Conservation (phyloP, 768 basidiomycete species). For the Phlebiopsis gigantea region DNA sequence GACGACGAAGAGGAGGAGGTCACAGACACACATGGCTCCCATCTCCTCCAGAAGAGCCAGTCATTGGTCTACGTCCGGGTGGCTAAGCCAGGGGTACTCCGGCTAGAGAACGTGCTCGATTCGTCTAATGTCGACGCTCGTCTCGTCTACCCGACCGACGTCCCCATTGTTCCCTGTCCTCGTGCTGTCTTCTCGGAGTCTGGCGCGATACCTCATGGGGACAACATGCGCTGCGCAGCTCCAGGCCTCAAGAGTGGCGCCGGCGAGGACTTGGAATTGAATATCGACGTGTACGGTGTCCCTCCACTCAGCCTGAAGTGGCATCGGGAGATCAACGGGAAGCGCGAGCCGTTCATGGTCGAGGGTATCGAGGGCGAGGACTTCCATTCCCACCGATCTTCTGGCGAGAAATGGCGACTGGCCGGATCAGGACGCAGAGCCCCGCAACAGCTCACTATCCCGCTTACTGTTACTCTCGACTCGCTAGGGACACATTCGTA, state of each 20-base stretch:
- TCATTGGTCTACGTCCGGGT: conserved; percentile 68
- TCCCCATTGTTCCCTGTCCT: conserved; percentile 81
- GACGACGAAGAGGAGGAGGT: conserved; percentile 48
- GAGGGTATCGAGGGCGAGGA: conserved; percentile 75
- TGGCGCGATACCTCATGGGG: conserved; percentile 31
- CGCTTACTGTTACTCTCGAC: conserved; percentile 59
- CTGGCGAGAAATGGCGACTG: conserved; percentile 19
- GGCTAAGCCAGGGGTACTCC: conserved; percentile 66
- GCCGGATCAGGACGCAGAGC: conserved; percentile 21
- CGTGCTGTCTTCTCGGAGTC: conserved; percentile 55
- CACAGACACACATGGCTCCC: conserved; percentile 26
- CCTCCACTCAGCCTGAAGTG: conserved; percentile 76
- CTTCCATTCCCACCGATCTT: conserved; percentile 16
- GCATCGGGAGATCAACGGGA: conserved; percentile 63
- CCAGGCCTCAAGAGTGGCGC: conserved; percentile 27
- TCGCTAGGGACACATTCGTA: conserved; percentile 66
- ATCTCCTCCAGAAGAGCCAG: conserved; percentile 69
- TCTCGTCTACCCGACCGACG: conserved; percentile 54
- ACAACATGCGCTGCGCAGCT: conserved; percentile 53
- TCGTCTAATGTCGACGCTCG: conserved; percentile 67
- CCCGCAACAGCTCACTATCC: conserved; percentile 61
- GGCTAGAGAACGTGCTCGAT: conserved; percentile 72
- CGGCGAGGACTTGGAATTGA: conserved; percentile 54
- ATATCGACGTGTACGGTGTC: conserved; percentile 66
- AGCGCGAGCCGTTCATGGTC: conserved; percentile 67